Evolutionary conservation across 768 basidiomycete genomes (phyloP).

Genomic region (Suillus ampliporus): DNA sequence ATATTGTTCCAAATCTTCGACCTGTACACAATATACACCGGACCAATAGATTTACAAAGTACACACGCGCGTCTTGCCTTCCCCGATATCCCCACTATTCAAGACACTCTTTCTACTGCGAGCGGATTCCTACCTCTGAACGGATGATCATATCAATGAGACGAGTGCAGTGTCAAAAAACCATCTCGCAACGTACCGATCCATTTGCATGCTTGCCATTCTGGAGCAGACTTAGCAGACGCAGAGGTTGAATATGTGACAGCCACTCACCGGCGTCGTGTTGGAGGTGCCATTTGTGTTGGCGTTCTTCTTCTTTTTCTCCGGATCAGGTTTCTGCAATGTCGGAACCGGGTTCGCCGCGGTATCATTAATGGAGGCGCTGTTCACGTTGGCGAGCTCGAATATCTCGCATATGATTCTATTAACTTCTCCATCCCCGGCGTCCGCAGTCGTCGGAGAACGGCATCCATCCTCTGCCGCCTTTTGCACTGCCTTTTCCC

Average conservation of each 20-base stretch:
- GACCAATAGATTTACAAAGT: neutral
- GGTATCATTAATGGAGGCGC: neutral
- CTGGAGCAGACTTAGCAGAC: neutral
- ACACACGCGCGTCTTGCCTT: neutral
- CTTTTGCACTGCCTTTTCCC: constrained; percentile 50
- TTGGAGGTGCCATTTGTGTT: neutral
- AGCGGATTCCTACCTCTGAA: neutral
- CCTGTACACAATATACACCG: neutral
- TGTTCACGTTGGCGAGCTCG: constrained; percentile 17
- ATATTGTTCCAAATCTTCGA: neutral
- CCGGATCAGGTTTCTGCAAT: neutral
- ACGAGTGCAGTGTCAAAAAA: neutral
- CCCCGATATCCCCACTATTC: neutral
- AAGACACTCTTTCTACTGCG: neutral
- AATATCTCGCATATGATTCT: constrained; percentile 41
- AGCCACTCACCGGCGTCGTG: neutral
- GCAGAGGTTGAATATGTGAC: neutral
- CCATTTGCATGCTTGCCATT: neutral
- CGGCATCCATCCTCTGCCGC: constrained; percentile 34
- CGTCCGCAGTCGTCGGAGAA: constrained; percentile 33
- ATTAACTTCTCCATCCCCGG: constrained; percentile 32
- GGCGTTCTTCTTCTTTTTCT: neutral
- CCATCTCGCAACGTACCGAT: too few species aligned
- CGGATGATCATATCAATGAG: neutral
- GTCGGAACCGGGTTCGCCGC: neutral